phyloP scores from a whole-genome alignment of 1,284 basidiomycete genomes.

The Kwoniella shivajii region DNA sequence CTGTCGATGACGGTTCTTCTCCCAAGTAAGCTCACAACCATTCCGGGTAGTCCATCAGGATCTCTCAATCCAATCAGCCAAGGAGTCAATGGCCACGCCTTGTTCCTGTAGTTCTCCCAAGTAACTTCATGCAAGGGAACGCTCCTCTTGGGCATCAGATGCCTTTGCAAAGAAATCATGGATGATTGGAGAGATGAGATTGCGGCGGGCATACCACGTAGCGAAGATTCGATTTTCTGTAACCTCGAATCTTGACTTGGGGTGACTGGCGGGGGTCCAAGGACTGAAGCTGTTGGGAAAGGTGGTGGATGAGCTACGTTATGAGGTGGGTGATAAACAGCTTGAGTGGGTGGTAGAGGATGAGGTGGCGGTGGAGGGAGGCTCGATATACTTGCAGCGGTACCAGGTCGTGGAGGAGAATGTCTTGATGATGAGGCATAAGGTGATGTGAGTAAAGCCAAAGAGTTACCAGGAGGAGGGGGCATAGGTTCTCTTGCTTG shows the following conservation, averaged over 20 bases:
- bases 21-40: slow-evolving; percentile 41
- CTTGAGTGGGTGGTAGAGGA: not conserved
- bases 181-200: slow-evolving; percentile 15
- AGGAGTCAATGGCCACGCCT: slow-evolving; percentile 50
- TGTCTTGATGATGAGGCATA: slow-evolving; percentile 14
- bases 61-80: slow-evolving; percentile 49
- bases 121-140: slow-evolving; percentile 34
- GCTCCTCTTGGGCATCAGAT: slow-evolving; percentile 24
- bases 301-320: slow-evolving; percentile 22
- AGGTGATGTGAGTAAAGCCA: slow-evolving; percentile 22
- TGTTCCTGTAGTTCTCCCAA: slow-evolving; percentile 43
- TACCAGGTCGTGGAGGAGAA: slow-evolving; percentile 13
- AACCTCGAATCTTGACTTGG: slow-evolving; percentile 21
- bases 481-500: slow-evolving; percentile 44
- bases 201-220: slow-evolving; percentile 22
- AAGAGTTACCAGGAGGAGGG: slow-evolving; percentile 33
- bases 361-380: not conserved
- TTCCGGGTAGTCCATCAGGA: slow-evolving; percentile 33
- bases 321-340: slow-evolving; percentile 16
- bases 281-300: slow-evolving; percentile 3
- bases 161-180: slow-evolving; percentile 18
- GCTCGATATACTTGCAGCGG: not conserved
- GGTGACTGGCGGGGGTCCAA: not conserved
- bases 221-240: slow-evolving; percentile 26
- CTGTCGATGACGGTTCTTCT: slow-evolving; percentile 35